Percentiles rank a stretch among this genome's conserved stretches.
These are phyloP conservation scores for Porodaedalea pini DNA, from an alignment of 1,284 basidiomycete species.

Conservation along the genomic window DNA sequence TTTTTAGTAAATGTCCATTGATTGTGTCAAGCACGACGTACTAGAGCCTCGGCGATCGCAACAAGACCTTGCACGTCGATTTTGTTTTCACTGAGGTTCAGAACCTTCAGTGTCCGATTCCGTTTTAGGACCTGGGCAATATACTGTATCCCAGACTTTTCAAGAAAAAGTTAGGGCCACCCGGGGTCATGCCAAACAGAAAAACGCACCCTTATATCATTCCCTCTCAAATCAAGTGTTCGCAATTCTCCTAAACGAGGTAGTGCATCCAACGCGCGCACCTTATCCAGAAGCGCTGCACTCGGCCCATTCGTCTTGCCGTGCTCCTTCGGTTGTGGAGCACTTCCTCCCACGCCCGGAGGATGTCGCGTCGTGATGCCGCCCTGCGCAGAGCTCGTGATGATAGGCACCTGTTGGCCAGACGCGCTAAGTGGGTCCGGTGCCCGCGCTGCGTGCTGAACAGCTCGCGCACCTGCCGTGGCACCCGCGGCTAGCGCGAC, in stretches of 20 bases:
- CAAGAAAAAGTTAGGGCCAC: conserved; percentile 17
- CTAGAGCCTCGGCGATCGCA: conserved; percentile 84
- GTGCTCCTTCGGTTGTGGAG: conserved; percentile 25
- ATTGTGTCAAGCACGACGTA: conserved; percentile 35
- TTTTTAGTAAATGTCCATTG: background rate
- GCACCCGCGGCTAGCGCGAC: conserved; percentile 30
- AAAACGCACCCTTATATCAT: conserved; percentile 73
- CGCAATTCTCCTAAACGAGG: conserved; percentile 82
- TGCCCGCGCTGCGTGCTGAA: conserved; percentile 22
- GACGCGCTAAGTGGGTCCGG: conserved; percentile 51
- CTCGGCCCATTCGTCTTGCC: conserved; percentile 55
- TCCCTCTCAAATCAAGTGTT: conserved; percentile 88
- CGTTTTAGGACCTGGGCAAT: conserved; percentile 94
- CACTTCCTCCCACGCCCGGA: conserved; percentile 20
- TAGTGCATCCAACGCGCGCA: conserved; percentile 78
- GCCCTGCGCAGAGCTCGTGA: conserved; percentile 72
- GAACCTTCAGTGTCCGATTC: conserved; percentile 90
- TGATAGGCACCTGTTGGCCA: conserved; percentile 61
- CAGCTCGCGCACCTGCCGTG: conserved; percentile 13
- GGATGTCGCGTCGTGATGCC: conserved; percentile 73
- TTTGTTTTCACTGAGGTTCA: conserved; percentile 93
- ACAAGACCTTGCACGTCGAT: conserved; percentile 82
- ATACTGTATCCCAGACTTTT: conserved; percentile 78
- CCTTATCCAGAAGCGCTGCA: conserved; percentile 72
- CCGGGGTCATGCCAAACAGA: background rate